Evolutionary conservation across 192 early-diverging fungal genomes (phyloP), one percentile per base, ranked within the genome.

Genomic region (Entrophospora sp.): DNA sequence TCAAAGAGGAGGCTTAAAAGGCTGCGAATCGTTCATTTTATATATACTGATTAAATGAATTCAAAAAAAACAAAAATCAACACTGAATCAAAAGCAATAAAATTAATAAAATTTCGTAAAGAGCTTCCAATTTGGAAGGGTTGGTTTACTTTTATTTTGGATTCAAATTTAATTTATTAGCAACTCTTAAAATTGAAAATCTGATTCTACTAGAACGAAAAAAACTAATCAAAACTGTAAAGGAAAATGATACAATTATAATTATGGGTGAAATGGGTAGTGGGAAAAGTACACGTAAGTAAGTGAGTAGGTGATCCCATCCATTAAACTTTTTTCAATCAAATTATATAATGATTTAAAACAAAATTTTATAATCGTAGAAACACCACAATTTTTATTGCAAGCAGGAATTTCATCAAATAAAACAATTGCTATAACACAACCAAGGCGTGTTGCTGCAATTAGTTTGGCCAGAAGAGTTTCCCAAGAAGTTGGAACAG

Each of bases 191-290:
- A 7, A n/a, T 43, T 2, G 4, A 43, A 6, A 2, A 12, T 57
- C 6, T 32, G n/a, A 31, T 31, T n/a, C n/a, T 31, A n/a, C 16
- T n/a, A 63, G 61, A 63, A 34, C 83, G 92, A 30, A 79, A 85
- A 5, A 72, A 78, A 55, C 79, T 99, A 67, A 73, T 96, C 16
- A 78, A 92, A 62, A 92, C 89, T 12, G 82, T 97, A 12, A 73
- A 76, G 14, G 81, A 83, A 25, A 83, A 82, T 64, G 82, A 82
- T 52, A 76, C 91, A 45, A 59, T 97, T 38, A 78, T 99, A 18
- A 89, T 99, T 5, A 89, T 96, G 25, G 95, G 95, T 42, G 94
- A 97, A 70, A 99, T 94, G 20, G 95, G 95, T 28, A 95, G 93
- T 3, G 96, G 96, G 46, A 97, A 99, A 60, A 99, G 95, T 0